A percentile compares a stretch with the other conserved stretches of the same genome.
phyloP scores from a whole-genome alignment of 1,139 yeast species.

The Zygosaccharomyces sapae region DNA sequence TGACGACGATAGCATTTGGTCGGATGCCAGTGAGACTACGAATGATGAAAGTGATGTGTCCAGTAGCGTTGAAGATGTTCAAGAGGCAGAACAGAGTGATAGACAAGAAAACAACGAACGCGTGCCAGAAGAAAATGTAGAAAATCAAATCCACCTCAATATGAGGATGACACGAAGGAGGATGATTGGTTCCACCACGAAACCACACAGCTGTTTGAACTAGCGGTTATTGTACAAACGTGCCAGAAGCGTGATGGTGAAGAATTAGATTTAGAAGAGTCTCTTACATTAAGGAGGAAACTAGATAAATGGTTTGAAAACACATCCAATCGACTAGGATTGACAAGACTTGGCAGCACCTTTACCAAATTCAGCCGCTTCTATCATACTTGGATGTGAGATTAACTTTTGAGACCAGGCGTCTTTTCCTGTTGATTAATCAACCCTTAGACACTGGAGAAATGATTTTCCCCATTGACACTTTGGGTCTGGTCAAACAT shows the following conservation, averaged over 20 bases:
- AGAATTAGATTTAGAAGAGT: slow-evolving; percentile 18
- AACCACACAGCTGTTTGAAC: slow-evolving; percentile 37
- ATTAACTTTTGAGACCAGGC: slow-evolving; percentile 27
- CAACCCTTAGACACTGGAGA: slow-evolving; percentile 16
- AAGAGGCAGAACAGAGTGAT: not conserved
- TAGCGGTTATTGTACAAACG: slow-evolving; percentile 17
- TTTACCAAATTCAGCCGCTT: slow-evolving; percentile 23
- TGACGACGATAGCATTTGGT: slow-evolving; percentile 3
- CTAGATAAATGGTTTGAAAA: slow-evolving; percentile 24
- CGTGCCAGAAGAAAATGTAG: too few species aligned
- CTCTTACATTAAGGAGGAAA: slow-evolving; percentile 11
- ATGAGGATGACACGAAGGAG: not conserved
- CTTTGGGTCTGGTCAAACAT: slow-evolving; percentile 40
- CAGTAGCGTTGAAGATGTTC: not conserved
- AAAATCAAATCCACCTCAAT: too few species aligned
- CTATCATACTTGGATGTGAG: slow-evolving; percentile 32
- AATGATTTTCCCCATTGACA: slow-evolving; percentile 41
- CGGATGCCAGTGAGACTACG: not conserved
- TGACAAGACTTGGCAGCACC: slow-evolving; percentile 10
- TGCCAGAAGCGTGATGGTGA: slow-evolving; percentile 20
- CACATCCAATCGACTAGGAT: slow-evolving; percentile 9
- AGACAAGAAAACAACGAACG: too few species aligned
- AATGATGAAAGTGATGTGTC: not conserved
- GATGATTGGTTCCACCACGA: slow-evolving; percentile 22
- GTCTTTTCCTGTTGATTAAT: slow-evolving; percentile 22